Percentiles rank a stretch among this genome's conserved stretches.
phyloP scores from a whole-genome alignment of 2,329 filamentous ascomycete species.

The Annulohypoxylon truncatum region DNA sequence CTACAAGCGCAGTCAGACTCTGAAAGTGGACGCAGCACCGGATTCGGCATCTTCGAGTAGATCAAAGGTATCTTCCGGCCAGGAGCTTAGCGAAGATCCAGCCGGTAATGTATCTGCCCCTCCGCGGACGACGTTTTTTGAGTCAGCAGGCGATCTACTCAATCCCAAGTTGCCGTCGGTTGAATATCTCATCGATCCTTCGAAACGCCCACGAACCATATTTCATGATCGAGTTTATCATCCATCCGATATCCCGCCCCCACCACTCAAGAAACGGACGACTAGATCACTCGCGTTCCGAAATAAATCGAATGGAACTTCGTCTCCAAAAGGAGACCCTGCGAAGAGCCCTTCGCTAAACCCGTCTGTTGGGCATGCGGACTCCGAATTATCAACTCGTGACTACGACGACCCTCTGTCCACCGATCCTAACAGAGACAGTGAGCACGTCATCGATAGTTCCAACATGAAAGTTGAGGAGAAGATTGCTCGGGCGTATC shows the following conservation, averaged over 20 bases:
- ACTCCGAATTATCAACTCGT: slow-evolving; percentile 57
- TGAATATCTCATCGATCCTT: slow-evolving; percentile 86
- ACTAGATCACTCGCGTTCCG: slow-evolving; percentile 52
- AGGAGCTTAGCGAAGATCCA: slow-evolving; percentile 59
- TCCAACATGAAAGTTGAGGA: slow-evolving; percentile 92
- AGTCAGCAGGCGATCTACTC: slow-evolving; percentile 91
- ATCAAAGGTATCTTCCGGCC: slow-evolving; percentile 62
- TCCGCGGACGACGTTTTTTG: slow-evolving; percentile 91
- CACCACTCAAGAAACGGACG: slow-evolving; percentile 70
- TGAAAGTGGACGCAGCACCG: slow-evolving; percentile 59
- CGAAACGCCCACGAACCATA: slow-evolving; percentile 85
- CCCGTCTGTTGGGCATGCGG: slow-evolving; percentile 54
- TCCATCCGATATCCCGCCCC: slow-evolving; percentile 89
- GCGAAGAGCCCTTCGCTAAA: slow-evolving; percentile 52
- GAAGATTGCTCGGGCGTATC: slow-evolving; percentile 96
- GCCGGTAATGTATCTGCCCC: slow-evolving; percentile 71
- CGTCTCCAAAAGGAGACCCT: slow-evolving; percentile 43
- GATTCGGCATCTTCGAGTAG: slow-evolving; percentile 51
- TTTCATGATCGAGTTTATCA: slow-evolving; percentile 98
- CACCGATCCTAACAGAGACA: slow-evolving; percentile 59
- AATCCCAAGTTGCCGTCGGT: slow-evolving; percentile 87
- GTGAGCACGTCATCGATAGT: slow-evolving; percentile 64
- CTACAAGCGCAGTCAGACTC: slow-evolving; percentile 81
- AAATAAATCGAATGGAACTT: slow-evolving; percentile 46
- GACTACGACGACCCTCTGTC: slow-evolving; percentile 66